phyloP scores from a whole-genome alignment of 2,329 filamentous ascomycete species.

The Fusarium luffae region DNA sequence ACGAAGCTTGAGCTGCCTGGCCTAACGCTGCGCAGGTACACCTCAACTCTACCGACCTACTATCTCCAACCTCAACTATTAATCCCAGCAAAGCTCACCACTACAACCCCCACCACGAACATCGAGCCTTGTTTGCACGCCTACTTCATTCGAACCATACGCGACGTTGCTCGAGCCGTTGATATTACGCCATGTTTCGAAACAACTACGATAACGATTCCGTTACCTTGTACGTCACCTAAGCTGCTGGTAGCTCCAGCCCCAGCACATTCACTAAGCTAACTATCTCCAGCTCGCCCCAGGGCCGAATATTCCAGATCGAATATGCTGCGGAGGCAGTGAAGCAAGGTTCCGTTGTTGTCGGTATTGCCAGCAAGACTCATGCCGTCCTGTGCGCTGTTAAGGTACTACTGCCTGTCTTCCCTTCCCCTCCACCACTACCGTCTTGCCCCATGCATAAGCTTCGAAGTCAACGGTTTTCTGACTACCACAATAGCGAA shows the following conservation, averaged over 20 bases:
- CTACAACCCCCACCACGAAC: conserved; percentile 28
- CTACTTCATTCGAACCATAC: conserved; percentile 13
- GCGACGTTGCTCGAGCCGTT: conserved; percentile 41
- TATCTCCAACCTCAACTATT: conserved; percentile 29
- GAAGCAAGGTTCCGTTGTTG: conserved; percentile 98
- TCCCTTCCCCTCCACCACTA: conserved; percentile 14
- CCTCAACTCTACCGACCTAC: conserved; percentile 33
- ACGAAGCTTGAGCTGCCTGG: conserved; percentile 55
- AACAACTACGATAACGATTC: conserved; percentile 99
- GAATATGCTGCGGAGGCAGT: conserved; percentile 99
- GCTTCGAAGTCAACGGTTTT: neutral
- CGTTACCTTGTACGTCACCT: conserved; percentile 87
- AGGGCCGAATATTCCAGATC: conserved; percentile 99
- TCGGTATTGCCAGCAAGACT: conserved; percentile 97
- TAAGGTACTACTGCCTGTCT: conserved; percentile 75
- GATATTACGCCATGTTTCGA: conserved; percentile 79
- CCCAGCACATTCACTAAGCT: conserved; percentile 38
- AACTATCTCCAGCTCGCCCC: conserved; percentile 75
- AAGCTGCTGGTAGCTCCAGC: conserved; percentile 34
- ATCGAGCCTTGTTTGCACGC: conserved; percentile 6
- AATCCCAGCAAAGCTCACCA: conserved; percentile 28
- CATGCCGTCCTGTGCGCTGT: conserved; percentile 95
- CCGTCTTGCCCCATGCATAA: conserved; percentile 15
- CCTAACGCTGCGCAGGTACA: conserved; percentile 32
- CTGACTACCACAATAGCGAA: conserved; percentile 71